Conservation (phyloP, 352 stramenopile genomes). For the Pythium guiyangense region DNA sequence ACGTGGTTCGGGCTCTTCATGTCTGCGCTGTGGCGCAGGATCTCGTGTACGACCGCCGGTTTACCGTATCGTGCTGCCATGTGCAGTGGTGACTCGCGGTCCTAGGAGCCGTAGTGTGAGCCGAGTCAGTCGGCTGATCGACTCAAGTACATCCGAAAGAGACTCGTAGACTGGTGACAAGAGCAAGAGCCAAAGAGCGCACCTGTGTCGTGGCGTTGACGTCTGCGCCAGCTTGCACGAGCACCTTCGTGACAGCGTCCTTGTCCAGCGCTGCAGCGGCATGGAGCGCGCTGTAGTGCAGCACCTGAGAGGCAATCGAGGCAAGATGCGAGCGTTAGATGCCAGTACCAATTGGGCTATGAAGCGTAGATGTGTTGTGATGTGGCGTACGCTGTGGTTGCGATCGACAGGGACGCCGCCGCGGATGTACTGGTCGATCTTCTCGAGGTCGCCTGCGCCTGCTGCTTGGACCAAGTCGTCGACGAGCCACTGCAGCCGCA, state of each 20-base stretch:
- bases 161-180: background rate
- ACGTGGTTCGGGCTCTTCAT: slow-evolving; percentile 31
- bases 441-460: slow-evolving; percentile 26
- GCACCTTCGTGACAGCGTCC: slow-evolving; percentile 28
- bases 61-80: slow-evolving; percentile 42
- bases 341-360: too few species aligned
- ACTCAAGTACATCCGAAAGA: too few species aligned
- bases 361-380: background rate
- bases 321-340: too few species aligned
- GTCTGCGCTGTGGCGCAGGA: slow-evolving; percentile 29
- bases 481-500: slow-evolving; percentile 47
- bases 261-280: slow-evolving; percentile 31
- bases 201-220: slow-evolving; percentile 32
- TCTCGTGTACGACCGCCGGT: slow-evolving; percentile 25
- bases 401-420: slow-evolving; percentile 46
- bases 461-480: slow-evolving; percentile 57
- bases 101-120: slow-evolving; percentile 8
- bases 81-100: slow-evolving; percentile 34
- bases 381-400: slow-evolving; percentile 33
- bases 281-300: slow-evolving; percentile 49
- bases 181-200: background rate
- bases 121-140: background rate
- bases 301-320: slow-evolving; percentile 17
- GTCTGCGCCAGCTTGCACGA: slow-evolving; percentile 42
- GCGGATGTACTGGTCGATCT: slow-evolving; percentile 48